These are phyloP conservation scores for Penicillium sp. DNA, from an alignment of 2,329 filamentous ascomycete genomes.

Conservation along the genomic window DNA sequence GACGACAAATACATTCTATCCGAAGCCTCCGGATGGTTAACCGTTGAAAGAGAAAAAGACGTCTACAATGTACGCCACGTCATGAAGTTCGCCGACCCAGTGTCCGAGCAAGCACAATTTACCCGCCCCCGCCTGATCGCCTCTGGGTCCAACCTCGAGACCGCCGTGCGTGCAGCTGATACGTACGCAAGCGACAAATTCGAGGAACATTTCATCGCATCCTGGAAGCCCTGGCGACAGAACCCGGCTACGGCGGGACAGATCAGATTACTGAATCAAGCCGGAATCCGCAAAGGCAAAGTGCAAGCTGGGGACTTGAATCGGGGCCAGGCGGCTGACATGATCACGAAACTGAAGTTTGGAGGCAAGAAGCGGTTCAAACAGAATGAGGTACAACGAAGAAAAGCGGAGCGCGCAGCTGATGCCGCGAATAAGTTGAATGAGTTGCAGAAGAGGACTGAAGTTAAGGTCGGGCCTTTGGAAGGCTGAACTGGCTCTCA, in stretches of 20 bases:
- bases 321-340: conserved; percentile 79
- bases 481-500: conserved; percentile 9
- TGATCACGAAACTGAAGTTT: conserved; percentile 89
- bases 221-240: conserved; percentile 67
- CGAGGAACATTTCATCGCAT: conserved; percentile 64
- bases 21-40: conserved; percentile 61
- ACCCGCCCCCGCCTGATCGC: conserved; percentile 69
- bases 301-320: conserved; percentile 53
- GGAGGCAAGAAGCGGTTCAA: conserved; percentile 68
- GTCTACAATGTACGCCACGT: conserved; percentile 36
- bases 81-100: conserved; percentile 27
- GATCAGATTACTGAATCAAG: conserved; percentile 43
- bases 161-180: conserved; percentile 81
- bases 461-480: conserved; percentile 51
- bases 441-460: conserved; percentile 17
- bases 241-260: conserved; percentile 58
- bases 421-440: conserved; percentile 15
- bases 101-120: conserved; percentile 53
- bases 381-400: conserved; percentile 46
- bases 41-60: conserved; percentile 42
- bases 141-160: conserved; percentile 62
- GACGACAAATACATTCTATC: conserved; percentile 68
- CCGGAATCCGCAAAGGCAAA: conserved; percentile 22
- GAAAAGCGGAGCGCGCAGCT: conserved; percentile 12
- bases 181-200: conserved; percentile 70